These are phyloP conservation scores for Mortierella antarctica DNA, from an alignment of 192 early-diverging fungal species.

Conservation along the genomic window DNA sequence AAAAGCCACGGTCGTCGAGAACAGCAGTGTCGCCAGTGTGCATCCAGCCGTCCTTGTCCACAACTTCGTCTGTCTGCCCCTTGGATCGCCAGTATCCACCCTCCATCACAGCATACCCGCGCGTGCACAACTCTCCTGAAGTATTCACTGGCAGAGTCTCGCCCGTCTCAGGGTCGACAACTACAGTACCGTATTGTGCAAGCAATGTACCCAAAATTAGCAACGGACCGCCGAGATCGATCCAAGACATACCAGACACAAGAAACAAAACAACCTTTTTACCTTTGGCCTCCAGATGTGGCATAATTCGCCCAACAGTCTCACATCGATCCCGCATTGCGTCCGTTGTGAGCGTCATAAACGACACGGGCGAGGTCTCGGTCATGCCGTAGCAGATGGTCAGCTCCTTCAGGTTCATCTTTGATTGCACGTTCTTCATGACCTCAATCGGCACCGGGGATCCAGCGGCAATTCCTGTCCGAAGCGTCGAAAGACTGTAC, in stretches of 20 bases:
- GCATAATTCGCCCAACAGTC: conserved; percentile 57
- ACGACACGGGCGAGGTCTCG: conserved; percentile 58
- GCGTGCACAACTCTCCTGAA: conserved; percentile 56
- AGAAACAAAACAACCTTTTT: neutral
- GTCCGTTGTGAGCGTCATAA: conserved; percentile 49
- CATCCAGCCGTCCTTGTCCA: conserved; percentile 59
- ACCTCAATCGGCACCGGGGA: conserved; percentile 58
- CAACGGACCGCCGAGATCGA: neutral
- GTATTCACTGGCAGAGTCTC: conserved; percentile 44
- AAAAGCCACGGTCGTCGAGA: conserved; percentile 58
- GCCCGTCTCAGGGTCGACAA: conserved; percentile 55
- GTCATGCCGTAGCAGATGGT: conserved; percentile 57
- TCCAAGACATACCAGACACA: neutral
- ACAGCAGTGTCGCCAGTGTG: conserved; percentile 61
- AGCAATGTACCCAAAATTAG: neutral
- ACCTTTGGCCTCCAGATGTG: conserved; percentile 60
- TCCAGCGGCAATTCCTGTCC: conserved; percentile 62
- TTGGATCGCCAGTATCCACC: conserved; percentile 59
- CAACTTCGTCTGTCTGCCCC: conserved; percentile 47
- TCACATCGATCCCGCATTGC: conserved; percentile 41
- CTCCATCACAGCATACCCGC: conserved; percentile 58
- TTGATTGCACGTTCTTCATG: conserved; percentile 58
- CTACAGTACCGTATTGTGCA: conserved; percentile 6
- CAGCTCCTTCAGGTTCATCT: conserved; percentile 56
- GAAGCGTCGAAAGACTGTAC: conserved; percentile 49